Base-by-base conservation (phyloP, 192 early-diverging fungal genomes). In the Coemansia biformis region DNA sequence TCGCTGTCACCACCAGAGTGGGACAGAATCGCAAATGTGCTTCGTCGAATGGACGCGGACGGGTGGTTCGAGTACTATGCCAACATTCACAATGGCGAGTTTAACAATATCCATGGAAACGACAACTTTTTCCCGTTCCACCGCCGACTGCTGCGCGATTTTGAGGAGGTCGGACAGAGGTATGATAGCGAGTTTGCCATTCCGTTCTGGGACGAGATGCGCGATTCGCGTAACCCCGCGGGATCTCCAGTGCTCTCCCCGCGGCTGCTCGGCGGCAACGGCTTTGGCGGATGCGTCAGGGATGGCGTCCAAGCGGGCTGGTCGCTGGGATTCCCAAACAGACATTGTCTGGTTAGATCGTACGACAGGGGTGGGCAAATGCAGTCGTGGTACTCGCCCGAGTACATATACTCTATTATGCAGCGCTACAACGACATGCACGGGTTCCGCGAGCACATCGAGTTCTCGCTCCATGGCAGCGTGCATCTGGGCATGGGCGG, bases 121-220 rank as follows among this genome's bases (percentile, higher is more conserved):
- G 63, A 65, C 38, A 54, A 66, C 24, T 78, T 80, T 47, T 75
- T 75, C 43, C 66, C 78, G 9, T 80, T 70, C 70, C 78, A 83
- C 48, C 66, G 81, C 11, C 59, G 48, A 28, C 78, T 78, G 46
- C 38, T 81, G 35, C 59, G 55, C 16, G 63, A 63, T 14, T 78
- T 77, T 57, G 79, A 84, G 42, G 66, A 64, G 26, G 56, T 57
- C 18, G 64, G 78, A 0, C 76, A 78, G 54, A 44, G 53, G 14
- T 65, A 77, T 34, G 70, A 78, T 48, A 46, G 40, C 17, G 46
- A 37, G 50, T 63, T 81, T 49, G 53, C 64, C n/a, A 29, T 82
- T 8, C 77, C 81, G 1, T 82, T 64, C 63, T 82, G 79, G 79
- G 83, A 84, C 28, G 81, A 77, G 79, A 54, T 74, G 2, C 58